A percentile compares a stretch with the other conserved stretches of the same genome.
Conservation (phyloP, 768 basidiomycete species). For the Tephrocybe sp. region DNA sequence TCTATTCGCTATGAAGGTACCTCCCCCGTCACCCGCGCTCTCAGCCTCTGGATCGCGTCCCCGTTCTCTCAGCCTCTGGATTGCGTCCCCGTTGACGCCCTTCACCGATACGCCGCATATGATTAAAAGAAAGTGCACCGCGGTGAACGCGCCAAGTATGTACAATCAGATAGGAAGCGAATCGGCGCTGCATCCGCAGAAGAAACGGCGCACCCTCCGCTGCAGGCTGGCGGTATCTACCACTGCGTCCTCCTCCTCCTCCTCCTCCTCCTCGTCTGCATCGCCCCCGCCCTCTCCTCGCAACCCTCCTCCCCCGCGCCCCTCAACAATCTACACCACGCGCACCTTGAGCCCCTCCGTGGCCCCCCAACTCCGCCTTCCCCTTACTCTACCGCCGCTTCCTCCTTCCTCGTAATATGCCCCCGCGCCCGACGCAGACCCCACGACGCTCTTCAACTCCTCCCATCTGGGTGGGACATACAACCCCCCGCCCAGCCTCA, state of each 20-base stretch:
- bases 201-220: not conserved
- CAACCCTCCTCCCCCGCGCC: not conserved
- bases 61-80: too few species aligned
- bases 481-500: conserved; percentile 56
- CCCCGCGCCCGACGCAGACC: conserved; percentile 24
- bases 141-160: too few species aligned
- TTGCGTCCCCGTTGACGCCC: not conserved
- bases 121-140: not conserved
- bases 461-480: conserved; percentile 49
- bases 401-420: conserved; percentile 60
- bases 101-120: not conserved
- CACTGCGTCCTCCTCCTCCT: not conserved
- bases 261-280: not conserved
- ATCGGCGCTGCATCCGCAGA: not conserved
- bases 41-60: not conserved
- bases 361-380: conserved; percentile 42
- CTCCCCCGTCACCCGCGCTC: conserved; percentile 5
- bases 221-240: not conserved
- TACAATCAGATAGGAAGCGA: too few species aligned
- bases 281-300: not conserved
- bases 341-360: conserved; percentile 54
- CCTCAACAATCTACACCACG: conserved; percentile 28
- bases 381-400: conserved; percentile 73
- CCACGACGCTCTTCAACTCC: conserved; percentile 26
- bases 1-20: not conserved